These are phyloP conservation scores for Heliamphora pulchella DNA, from an alignment of 179 eudicot species.

Conservation along the genomic window DNA sequence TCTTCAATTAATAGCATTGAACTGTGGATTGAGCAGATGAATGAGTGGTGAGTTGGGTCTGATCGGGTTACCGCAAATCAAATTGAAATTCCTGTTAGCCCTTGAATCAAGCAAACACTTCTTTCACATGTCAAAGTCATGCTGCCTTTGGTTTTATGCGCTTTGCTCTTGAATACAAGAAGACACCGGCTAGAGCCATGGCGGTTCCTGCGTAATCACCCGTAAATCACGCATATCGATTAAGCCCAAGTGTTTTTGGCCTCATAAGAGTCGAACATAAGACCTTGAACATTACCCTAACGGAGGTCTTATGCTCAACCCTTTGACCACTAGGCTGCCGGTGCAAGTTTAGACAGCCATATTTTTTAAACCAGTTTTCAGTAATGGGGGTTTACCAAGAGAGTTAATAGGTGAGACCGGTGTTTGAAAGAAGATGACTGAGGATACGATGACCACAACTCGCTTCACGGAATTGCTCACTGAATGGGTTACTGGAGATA, in stretches of 20 bases:
- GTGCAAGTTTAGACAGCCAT: not conserved
- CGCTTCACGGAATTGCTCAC: slow-evolving; percentile 82
- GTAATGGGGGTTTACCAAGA: slow-evolving; percentile 25
- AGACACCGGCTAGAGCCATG: slow-evolving; percentile 71
- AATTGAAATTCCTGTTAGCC: not conserved
- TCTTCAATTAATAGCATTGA: not conserved
- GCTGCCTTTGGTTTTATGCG: slow-evolving; percentile 41
- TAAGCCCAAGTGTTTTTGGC: no score
- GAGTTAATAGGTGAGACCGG: slow-evolving; percentile 63
- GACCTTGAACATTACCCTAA: no score
- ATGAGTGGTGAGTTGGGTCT: not conserved
- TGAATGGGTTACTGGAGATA: slow-evolving; percentile 78
- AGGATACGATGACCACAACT: slow-evolving; percentile 74
- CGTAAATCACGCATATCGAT: no score
- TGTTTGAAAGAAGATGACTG: slow-evolving; percentile 70
- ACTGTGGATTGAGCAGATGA: not conserved
- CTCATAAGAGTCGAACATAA: no score
- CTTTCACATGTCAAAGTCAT: slow-evolving; percentile 19
- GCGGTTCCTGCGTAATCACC: slow-evolving; percentile 50
- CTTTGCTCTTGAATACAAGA: slow-evolving; percentile 66
- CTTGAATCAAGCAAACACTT: not conserved
- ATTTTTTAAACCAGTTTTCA: not conserved
- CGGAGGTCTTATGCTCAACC: no score
- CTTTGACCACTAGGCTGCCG: no score
- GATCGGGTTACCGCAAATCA: not conserved